Conservation (phyloP, 1,139 yeast genomes). For the Lodderomyces elongisporus region DNA sequence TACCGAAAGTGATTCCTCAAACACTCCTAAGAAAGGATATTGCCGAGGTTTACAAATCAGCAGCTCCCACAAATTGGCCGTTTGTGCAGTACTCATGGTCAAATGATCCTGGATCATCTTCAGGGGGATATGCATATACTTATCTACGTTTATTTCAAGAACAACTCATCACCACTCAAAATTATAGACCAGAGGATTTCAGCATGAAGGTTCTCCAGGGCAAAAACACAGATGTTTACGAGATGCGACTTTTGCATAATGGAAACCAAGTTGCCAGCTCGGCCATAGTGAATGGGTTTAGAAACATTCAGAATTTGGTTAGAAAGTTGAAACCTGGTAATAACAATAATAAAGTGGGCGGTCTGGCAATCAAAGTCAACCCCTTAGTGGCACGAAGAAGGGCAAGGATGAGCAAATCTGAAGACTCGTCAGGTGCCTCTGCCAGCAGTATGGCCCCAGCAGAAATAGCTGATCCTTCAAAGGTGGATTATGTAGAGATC, state of each 20-base stretch:
- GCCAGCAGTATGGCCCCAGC: slow-evolving; percentile 12
- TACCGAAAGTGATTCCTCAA: slow-evolving; percentile 12
- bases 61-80: slow-evolving; percentile 60
- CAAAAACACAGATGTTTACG: slow-evolving; percentile 71
- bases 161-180: slow-evolving; percentile 18
- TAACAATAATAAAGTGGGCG: slow-evolving; percentile 12
- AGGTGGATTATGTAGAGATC: slow-evolving; percentile 82
- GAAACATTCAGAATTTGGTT: slow-evolving; percentile 90
- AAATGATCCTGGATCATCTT: slow-evolving; percentile 71
- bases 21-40: slow-evolving; percentile 5
- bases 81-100: slow-evolving; percentile 56
- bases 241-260: slow-evolving; percentile 47
- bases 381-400: slow-evolving; percentile 42
- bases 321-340: slow-evolving; percentile 59
- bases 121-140: slow-evolving; percentile 83
- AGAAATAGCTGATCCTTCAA: slow-evolving; percentile 53
- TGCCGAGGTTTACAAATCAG: slow-evolving; percentile 24
- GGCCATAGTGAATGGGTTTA: slow-evolving; percentile 84
- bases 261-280: slow-evolving; percentile 50
- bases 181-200: slow-evolving; percentile 19
- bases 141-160: slow-evolving; percentile 42
- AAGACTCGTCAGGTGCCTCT: slow-evolving; percentile 17
- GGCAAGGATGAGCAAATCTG: slow-evolving; percentile 26
- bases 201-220: slow-evolving; percentile 43
- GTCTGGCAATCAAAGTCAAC: slow-evolving; percentile 20